A percentile compares a stretch with the other conserved stretches of the same genome.
Evolutionary conservation across 371 early-diverging fungal species (phyloP).

Genomic region (Capillidium heterosporum): DNA sequence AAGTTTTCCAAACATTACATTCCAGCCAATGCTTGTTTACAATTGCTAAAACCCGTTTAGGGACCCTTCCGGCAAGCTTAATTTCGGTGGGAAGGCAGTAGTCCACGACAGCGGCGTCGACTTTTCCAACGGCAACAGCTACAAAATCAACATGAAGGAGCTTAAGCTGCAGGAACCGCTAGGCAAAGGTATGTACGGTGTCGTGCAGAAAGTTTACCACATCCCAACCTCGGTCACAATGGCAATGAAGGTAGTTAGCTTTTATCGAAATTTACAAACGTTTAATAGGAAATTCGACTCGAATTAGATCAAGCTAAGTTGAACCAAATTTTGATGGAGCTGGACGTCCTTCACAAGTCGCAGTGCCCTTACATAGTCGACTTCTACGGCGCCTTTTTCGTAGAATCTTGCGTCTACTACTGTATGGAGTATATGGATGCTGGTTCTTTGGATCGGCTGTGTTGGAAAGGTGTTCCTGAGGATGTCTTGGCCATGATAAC

Average conservation of each 20-base stretch:
- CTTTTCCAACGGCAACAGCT: slow-evolving; percentile 71
- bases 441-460: slow-evolving; percentile 76
- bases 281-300: slow-evolving; percentile 63
- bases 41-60: slow-evolving; percentile 17
- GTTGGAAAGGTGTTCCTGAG: slow-evolving; percentile 65
- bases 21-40: background rate
- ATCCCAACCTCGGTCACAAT: slow-evolving; percentile 75
- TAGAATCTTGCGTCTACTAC: slow-evolving; percentile 87
- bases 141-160: slow-evolving; percentile 77
- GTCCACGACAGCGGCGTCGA: slow-evolving; percentile 79
- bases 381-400: slow-evolving; percentile 95
- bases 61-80: slow-evolving; percentile 73
- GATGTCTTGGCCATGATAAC: slow-evolving; percentile 62
- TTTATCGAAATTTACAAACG: background rate
- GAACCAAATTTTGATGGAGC: slow-evolving; percentile 82
- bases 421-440: slow-evolving; percentile 93
- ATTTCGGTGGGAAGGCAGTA: slow-evolving; percentile 81
- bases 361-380: slow-evolving; percentile 79
- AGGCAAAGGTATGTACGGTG: slow-evolving; percentile 84
- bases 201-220: slow-evolving; percentile 79
- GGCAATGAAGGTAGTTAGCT: slow-evolving; percentile 56
- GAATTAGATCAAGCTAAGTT: slow-evolving; percentile 74
- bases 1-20: slow-evolving; percentile 11
- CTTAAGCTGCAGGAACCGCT: slow-evolving; percentile 55
- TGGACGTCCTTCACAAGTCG: slow-evolving; percentile 73